Evolutionary conservation across 225 moss, liverwort and hornwort genomes (phyloP), one percentile per base, ranked within the genome.

Genomic region (Physcomitrium patens): DNA sequence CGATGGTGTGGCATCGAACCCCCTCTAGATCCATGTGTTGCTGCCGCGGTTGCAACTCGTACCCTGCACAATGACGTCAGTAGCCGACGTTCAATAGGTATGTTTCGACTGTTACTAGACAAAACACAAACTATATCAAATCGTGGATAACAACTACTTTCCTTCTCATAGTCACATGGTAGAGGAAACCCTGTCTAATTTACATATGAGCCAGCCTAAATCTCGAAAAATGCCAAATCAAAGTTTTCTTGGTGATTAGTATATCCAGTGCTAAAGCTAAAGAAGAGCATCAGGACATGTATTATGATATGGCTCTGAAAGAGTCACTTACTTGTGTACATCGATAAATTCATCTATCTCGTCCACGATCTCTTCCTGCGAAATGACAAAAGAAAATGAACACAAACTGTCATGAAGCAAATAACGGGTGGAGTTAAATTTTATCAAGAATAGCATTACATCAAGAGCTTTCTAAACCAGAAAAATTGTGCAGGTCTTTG

Each of bases 291-390:
- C 10, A 77, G 27, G 28, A 47, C 56, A 65, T 52, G 1, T 24
- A 14, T 19, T 42, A 18, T 22, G 51, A 12, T 49, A 19, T 1
- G 0, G 37, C 18, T 45, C 19, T 7, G 18, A 42, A 10, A 9
- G 50, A 26, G 54, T 23, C 43, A 69, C 87, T 86, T 81, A 93
- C 95, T 90, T 96, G 69, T 93, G 96, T 50, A 96, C 89, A 60
- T 96, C 93, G 24, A 96, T 91, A 11, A 86, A 93, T 78, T 86
- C 96, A 76, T 96, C 93, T 41, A 91, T 96, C 76, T 96, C 93
- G 63, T 93, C 96, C 79, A 93, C 80, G 57, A 96, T 96, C 79
- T 96, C 93, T 69, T 90, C 87, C 96, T 96, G 89, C 37, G 28
- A 50, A 69, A 19, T 3, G 55, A 63, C 16, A 47, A 3, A 61